Evolutionary conservation across 306 rosid species (phyloP).

Genomic region (Styphnolobium japonicum): DNA sequence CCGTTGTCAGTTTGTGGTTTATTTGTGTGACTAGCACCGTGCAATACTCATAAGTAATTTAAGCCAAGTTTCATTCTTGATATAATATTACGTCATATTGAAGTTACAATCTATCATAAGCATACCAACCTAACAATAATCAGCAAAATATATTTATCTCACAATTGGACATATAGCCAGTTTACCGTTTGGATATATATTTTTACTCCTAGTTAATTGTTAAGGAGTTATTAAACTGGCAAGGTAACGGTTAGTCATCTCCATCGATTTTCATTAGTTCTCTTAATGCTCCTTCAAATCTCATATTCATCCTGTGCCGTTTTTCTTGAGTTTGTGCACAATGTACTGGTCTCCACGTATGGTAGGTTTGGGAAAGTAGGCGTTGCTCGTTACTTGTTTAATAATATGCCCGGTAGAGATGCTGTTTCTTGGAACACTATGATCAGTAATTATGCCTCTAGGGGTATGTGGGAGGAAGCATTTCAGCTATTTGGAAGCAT

Average conservation of each 20-base stretch:
- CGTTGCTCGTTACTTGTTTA: conserved; percentile 67
- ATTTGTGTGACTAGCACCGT: too few relatives aligned
- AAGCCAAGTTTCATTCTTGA: background rate
- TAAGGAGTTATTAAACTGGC: background rate
- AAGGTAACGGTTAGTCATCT: conserved; percentile 49
- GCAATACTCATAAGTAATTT: background rate
- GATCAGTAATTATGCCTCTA: conserved; percentile 69
- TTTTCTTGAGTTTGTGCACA: conserved; percentile 52
- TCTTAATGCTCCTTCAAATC: background rate
- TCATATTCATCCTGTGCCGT: background rate
- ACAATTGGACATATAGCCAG: too few relatives aligned
- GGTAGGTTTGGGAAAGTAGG: conserved; percentile 69
- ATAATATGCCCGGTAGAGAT: conserved; percentile 67
- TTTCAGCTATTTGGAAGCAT: conserved; percentile 53
- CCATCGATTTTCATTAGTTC: background rate
- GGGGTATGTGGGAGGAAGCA: conserved; percentile 75
- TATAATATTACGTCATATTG: background rate
- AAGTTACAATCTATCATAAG: background rate
- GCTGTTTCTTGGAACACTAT: conserved; percentile 78
- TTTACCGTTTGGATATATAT: too few relatives aligned
- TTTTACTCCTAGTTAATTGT: background rate
- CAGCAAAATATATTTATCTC: too few relatives aligned
- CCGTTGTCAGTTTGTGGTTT: too few relatives aligned
- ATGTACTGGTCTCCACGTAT: conserved; percentile 84
- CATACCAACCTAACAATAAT: background rate